phyloP scores from a whole-genome alignment of 2,329 filamentous ascomycete species.

The Corniculantispora saksenae region DNA sequence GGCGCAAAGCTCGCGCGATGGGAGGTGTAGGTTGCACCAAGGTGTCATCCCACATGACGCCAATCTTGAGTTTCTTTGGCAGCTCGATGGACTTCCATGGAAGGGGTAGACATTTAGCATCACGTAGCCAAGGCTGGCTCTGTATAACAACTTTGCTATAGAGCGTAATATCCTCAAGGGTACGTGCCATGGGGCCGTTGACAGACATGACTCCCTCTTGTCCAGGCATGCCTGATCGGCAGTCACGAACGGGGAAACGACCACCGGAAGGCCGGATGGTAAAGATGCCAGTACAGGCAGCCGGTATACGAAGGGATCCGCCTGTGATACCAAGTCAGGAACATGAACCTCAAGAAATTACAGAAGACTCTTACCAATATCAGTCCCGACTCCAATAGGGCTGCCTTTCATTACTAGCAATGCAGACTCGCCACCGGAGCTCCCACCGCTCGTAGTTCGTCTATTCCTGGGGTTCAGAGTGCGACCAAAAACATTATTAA shows the following conservation, averaged over 20 bases:
- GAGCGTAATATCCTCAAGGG: constrained; percentile 54
- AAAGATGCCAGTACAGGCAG: constrained; percentile 59
- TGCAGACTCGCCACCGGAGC: constrained; percentile 67
- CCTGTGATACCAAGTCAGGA: constrained; percentile 30
- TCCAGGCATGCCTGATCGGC: constrained; percentile 60
- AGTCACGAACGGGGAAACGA: constrained; percentile 57
- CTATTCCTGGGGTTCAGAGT: constrained; percentile 64
- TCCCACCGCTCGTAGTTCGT: constrained; percentile 62
- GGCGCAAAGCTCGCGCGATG: constrained; percentile 55
- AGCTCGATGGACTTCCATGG: constrained; percentile 49
- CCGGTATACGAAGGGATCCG: constrained; percentile 55
- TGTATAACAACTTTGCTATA: constrained; percentile 56
- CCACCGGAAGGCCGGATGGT: constrained; percentile 58
- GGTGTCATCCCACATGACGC: constrained; percentile 65
- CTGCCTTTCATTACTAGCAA: constrained; percentile 61
- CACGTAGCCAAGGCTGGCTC: constrained; percentile 55
- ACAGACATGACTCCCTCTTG: constrained; percentile 66
- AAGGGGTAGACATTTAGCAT: constrained; percentile 60
- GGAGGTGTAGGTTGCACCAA: constrained; percentile 68
- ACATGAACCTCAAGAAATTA: fast-evolving
- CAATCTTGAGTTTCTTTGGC: constrained; percentile 52
- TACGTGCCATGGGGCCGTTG: constrained; percentile 62
- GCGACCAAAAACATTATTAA: constrained; percentile 65
- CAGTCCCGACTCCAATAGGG: constrained; percentile 62
- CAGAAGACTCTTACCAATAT: constrained; percentile 46